These are phyloP conservation scores for Macadamia tetraphylla DNA, from an alignment of 164 flowering plant species.

Conservation along the genomic window DNA sequence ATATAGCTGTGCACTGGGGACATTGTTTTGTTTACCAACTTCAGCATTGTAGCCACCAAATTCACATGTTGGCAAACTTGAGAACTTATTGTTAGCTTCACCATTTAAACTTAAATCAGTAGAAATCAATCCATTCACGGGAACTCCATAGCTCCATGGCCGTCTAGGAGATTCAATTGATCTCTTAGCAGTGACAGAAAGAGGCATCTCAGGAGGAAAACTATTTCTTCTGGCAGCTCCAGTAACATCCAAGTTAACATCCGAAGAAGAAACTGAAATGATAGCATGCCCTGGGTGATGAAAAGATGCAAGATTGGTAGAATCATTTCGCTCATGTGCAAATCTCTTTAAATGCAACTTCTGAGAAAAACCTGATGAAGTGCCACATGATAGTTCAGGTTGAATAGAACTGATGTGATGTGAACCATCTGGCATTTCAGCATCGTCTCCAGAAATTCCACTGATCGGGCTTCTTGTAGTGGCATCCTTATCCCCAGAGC, in stretches of 20 bases:
- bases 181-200: slow-evolving; percentile 10
- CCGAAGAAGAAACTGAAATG: not conserved
- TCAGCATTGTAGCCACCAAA: no score
- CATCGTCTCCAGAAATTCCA: slow-evolving; percentile 5
- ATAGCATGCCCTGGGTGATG: not conserved
- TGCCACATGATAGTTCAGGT: not conserved
- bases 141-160: slow-evolving; percentile 5
- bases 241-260: slow-evolving; percentile 1
- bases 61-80: slow-evolving; percentile 7
- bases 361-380: slow-evolving; percentile 1
- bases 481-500: slow-evolving; percentile 1
- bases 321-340: not conserved
- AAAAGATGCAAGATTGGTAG: slow-evolving; percentile 3
- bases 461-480: not conserved
- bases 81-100: slow-evolving; percentile 13
- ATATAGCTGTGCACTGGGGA: slow-evolving; percentile 1
- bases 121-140: slow-evolving; percentile 5
- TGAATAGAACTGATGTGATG: slow-evolving; percentile 3
- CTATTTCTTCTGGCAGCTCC: not conserved
- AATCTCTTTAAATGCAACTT: slow-evolving; percentile 1
- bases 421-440: slow-evolving; percentile 4
- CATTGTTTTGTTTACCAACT: not conserved
- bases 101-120: slow-evolving; percentile 10
- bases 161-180: slow-evolving; percentile 23
- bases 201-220: slow-evolving; percentile 7